phyloP scores from a whole-genome alignment of 192 early-diverging fungal species.

The Backusella luteola region DNA sequence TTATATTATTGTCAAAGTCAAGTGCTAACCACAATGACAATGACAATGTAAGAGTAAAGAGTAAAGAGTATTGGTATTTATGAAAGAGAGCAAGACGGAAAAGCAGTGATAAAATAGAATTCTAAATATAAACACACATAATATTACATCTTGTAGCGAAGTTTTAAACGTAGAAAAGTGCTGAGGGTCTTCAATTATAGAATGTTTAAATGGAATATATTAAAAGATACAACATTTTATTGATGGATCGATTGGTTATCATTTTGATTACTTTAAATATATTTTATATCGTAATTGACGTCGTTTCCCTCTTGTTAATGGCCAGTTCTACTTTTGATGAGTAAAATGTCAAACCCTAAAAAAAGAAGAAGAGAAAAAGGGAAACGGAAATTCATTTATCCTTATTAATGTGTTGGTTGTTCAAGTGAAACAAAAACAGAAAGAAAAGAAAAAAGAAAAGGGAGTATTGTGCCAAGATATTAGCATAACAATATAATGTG shows the following conservation, averaged over 20 bases:
- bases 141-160: background rate
- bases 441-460: background rate
- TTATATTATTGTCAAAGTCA: background rate
- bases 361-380: background rate
- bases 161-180: background rate
- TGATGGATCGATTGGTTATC: background rate
- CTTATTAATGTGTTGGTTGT: background rate
- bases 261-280: background rate
- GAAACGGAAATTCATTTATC: background rate
- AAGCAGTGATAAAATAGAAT: background rate
- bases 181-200: background rate
- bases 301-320: background rate
- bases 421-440: background rate
- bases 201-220: background rate
- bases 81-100: no score
- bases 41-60: background rate
- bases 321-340: background rate
- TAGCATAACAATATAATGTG: background rate
- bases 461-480: no score
- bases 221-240: background rate
- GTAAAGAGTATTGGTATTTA: no score
- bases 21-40: background rate
- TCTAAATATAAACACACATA: background rate
- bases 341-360: background rate
- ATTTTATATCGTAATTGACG: no score